Percentiles rank a stretch among this genome's conserved stretches.
These are phyloP conservation scores for Evernia prunastri DNA, from an alignment of 495 filamentous ascomycete genomes.

Conservation along the genomic window DNA sequence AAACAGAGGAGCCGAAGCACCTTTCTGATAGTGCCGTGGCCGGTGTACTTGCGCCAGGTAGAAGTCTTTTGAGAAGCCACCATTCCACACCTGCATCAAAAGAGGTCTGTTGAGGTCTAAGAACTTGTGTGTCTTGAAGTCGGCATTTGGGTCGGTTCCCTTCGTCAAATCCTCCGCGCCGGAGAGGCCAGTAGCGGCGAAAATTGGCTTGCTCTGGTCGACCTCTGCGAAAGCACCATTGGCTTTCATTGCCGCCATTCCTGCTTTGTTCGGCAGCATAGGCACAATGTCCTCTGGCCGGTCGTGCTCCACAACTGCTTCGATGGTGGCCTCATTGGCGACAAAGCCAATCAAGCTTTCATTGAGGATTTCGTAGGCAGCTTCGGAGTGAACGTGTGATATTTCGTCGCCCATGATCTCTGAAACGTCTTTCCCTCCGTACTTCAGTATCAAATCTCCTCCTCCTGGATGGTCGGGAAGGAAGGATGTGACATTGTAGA, in stretches of 20 bases:
- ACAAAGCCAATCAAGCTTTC: conserved; percentile 80
- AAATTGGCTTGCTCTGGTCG: conserved; percentile 42
- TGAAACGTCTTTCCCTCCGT: conserved; percentile 80
- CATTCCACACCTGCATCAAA: conserved; percentile 80
- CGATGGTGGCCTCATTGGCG: conserved; percentile 39
- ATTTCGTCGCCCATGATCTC: conserved; percentile 76
- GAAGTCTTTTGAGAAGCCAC: conserved; percentile 85
- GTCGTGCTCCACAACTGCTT: conserved; percentile 39
- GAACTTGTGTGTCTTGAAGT: conserved; percentile 87
- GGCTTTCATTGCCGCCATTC: conserved; percentile 35
- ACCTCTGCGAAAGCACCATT: conserved; percentile 27
- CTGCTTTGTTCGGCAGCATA: conserved; percentile 36
- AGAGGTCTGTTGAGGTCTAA: conserved; percentile 83
- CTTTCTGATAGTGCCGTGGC: conserved; percentile 88
- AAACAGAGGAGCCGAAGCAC: conserved; percentile 87
- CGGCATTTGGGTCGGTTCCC: conserved; percentile 66
- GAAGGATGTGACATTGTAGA: conserved; percentile 93
- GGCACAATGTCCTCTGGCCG: conserved; percentile 44
- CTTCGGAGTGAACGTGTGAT: conserved; percentile 79
- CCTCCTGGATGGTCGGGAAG: conserved; percentile 86
- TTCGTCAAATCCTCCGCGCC: conserved; percentile 76
- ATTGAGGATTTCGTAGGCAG: conserved; percentile 89
- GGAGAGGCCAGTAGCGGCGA: conserved; percentile 76
- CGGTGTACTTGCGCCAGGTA: conserved; percentile 95
- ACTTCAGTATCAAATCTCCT: conserved; percentile 78